Evolutionary conservation across 805 yeast genomes (phyloP), one percentile per base, ranked within the genome.

Genomic region (Metschnikowia corniflorae): DNA sequence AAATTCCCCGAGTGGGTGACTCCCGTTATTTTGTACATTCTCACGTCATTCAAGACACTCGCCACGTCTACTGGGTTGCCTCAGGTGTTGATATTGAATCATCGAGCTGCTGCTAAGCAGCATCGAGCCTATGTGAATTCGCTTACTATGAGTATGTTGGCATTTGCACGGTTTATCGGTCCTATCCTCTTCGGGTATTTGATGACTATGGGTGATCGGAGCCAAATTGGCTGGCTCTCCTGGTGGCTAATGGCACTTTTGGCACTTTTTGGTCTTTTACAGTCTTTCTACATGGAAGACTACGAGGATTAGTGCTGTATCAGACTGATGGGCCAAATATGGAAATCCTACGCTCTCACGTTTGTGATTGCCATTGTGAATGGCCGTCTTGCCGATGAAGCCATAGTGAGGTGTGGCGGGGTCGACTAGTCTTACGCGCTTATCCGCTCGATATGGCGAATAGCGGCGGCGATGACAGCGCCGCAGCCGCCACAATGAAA

Each of bases 51-150:
- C 31, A 57, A 57, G 38, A 53, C 65, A 5, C 52, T 63, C 32
- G 67, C 63, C 1, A 45, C 51, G 6, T 56, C 65, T 7, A 61
- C 66, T 0, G 66, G 68, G 1, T 47, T 60, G 54, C 66, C 68
- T 8, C 68, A 63, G 35, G 53, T 61, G 16, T 55, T 55, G 58
- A 39, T 63, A 2, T 49, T 63, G 7, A 58, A 53, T 32, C 68
- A 63, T 39, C 52, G 68, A 5, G 65, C 68, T 3, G 65, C 68
- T 1, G 49, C 53, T 5, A 54, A 53, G 21, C 42, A 53, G 38
- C 65, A 62, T 43, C 50, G 68, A 7, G 65, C 68, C 0, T 63
- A 61, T 33, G 61, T 63, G 26, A 63, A 63, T 38, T 53, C 65
- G 25, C 45, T 55, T 16, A 51, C 61, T 7, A 52, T 63, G 60